Base-by-base conservation (phyloP, 805 yeast genomes). In the Metschnikowia cerradonensis region DNA sequence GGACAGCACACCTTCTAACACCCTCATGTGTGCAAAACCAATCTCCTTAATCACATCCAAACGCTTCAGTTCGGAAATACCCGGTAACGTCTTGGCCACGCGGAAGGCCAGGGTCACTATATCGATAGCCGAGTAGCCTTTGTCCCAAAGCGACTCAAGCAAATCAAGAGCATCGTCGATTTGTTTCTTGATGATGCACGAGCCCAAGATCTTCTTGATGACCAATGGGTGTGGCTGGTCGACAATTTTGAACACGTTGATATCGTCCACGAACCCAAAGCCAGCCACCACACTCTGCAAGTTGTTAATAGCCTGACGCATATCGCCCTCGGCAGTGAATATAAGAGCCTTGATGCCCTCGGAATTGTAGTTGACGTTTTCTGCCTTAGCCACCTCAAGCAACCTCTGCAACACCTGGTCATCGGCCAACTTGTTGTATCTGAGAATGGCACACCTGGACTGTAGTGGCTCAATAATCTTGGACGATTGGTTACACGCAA, bases 241-340 rank as follows among this genome's bases (percentile, higher is more conserved):
- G 2, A 94, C 98, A 52, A 94, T 88, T 65, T 87, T 89, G 77
- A 90, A 94, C 15, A 94, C 99, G 61, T 91, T 92, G 38, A 88
- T 90, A 43, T 90, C 90, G 62, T 83, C 88, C n/a, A 94, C 97
- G 49, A 88, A 77, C 3, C 87, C 91, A 70, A 91, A 91, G 2
- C 99, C 99, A 0, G 97, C 90, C 32, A 85, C 92, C 0, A 97
- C 90, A 62, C 96, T 85, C 65, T 94, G 99, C 52, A 94, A 67
- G 67, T 94, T 94, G 64, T 94, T 94, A 44, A 94, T 80, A 0
- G 98, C 99, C 68, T 94, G 99, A 67, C 99, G 83, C 99, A 94
- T 92, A 65, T 94, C 99, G 52, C 99, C 99, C 64, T 94, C 99
- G 0, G 97, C 95, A 0, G 97, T 86, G 70, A 94, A 94, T 14